These are phyloP conservation scores for Citrullus amarus DNA, from an alignment of 306 rosid genomes.

Conservation along the genomic window DNA sequence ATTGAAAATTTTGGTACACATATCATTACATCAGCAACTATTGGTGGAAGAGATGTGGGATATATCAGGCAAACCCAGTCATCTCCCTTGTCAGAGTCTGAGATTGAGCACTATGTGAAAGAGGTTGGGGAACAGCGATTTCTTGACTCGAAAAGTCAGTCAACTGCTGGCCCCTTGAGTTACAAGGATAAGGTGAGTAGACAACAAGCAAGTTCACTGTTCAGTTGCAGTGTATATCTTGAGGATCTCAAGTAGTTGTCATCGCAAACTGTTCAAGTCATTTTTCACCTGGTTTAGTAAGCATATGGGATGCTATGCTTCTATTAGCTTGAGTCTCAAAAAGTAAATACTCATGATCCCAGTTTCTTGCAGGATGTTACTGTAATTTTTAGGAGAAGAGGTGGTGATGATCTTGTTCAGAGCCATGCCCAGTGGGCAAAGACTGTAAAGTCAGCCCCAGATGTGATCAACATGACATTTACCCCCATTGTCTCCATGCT, in stretches of 20 bases:
- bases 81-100: constrained; percentile 56
- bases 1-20: constrained; percentile 95
- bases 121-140: constrained; percentile 83
- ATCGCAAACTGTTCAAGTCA: neutral
- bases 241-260: neutral
- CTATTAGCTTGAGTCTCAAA: neutral
- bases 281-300: neutral
- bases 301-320: neutral
- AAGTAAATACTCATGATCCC: constrained; percentile 1
- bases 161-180: constrained; percentile 55
- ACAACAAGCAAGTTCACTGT: neutral
- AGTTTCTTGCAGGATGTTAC: constrained; percentile 73
- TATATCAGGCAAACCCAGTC: constrained; percentile 91
- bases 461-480: constrained; percentile 91
- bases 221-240: neutral
- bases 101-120: constrained; percentile 66
- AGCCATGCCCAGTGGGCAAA: constrained; percentile 82
- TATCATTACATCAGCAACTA: constrained; percentile 82
- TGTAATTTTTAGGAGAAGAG: constrained; percentile 94
- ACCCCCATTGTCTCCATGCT: constrained; percentile 84
- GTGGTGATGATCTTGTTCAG: constrained; percentile 99
- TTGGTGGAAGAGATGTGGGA: constrained; percentile 91
- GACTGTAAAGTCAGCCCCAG: constrained; percentile 75
- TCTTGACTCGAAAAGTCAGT: constrained; percentile 34
- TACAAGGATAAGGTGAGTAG: constrained; percentile 91